Evolutionary conservation across 1,284 basidiomycete genomes (phyloP), one percentile per base, ranked within the genome.

Genomic region (Trametes hirsuta): DNA sequence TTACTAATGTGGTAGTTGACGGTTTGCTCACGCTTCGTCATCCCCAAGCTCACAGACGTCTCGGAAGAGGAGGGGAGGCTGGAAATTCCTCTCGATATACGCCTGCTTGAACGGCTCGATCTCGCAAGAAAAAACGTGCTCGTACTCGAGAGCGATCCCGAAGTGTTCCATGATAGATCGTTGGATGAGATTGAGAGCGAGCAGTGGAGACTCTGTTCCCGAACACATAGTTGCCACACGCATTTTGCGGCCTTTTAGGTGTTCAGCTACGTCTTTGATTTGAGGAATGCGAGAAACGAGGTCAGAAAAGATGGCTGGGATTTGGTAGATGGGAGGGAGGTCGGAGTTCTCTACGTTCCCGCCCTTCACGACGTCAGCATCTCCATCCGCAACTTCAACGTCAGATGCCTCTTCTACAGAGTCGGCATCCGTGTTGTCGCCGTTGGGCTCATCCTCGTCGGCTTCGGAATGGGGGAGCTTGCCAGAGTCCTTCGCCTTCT

Each of bases 31-130:
- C 83, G 94, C 92, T 74, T 88, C 82, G 44, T 79, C 77, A 36
- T 87, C 84, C 2, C 92, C 94, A 15, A 98, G 83, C 71, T 98
- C 95, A 57, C 93, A 95, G 14, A 98, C 95, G 72, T 98, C 96
- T 55, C 96, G 86, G 74, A 98, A 98, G 37, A 98, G 81, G 39
- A 97, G 77, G 4, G 95, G 95, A 12, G 94, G 94, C 58, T 86
- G 85, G 72, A 98, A 98, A 75, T 98, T 98, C 25, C 96, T 85
- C 74, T 98, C 96, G 63, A 98, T 98, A 74, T 98, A 98, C 0
- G 95, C 95, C 74, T 98, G 95, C 75, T 98, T 98, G 84, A 96
- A 98, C 1, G 96, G 95, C 72, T 97, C 96, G 64, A 98, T 97
- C 76, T 98, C 95, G 76, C 95, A 97, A 0, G 95, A 97, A 75